These are phyloP conservation scores for Pestalotiopsis fici DNA, from an alignment of 2,329 filamentous ascomycete genomes.

Conservation along the genomic window DNA sequence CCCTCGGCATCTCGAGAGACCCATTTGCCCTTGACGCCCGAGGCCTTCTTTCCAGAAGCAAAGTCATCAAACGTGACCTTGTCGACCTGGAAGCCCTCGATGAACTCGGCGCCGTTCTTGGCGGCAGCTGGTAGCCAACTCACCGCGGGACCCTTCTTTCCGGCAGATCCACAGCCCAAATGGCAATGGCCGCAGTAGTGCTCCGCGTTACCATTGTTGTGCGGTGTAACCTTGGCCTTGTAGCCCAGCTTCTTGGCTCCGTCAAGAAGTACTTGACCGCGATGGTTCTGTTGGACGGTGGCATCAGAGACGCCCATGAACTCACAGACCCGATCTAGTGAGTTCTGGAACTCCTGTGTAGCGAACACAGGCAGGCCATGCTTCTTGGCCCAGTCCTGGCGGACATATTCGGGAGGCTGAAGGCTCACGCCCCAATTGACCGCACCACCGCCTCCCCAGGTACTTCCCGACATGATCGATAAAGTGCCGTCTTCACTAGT, in stretches of 20 bases:
- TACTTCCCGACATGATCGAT: conserved; percentile 58
- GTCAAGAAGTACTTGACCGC: conserved; percentile 64
- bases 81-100: conserved; percentile 67
- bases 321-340: conserved; percentile 49
- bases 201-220: conserved; percentile 65
- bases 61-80: conserved; percentile 59
- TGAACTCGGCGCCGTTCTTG: conserved; percentile 64
- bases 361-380: conserved; percentile 64
- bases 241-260: conserved; percentile 68
- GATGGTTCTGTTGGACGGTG: conserved; percentile 58
- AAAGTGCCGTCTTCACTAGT: conserved; percentile 51
- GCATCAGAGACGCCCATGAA: conserved; percentile 32
- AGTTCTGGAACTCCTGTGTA: conserved; percentile 62
- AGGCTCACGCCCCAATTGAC: conserved; percentile 64
- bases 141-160: conserved; percentile 70
- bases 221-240: conserved; percentile 61
- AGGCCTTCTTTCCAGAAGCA: conserved; percentile 31
- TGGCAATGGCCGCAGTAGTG: conserved; percentile 60
- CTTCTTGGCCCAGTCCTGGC: conserved; percentile 64
- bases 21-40: conserved; percentile 11
- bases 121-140: conserved; percentile 70
- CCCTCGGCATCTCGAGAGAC: conserved; percentile 65
- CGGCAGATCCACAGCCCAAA: conserved; percentile 48
- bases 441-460: conserved; percentile 73
- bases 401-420: conserved; percentile 62